Conservation (phyloP, 179 eudicot species). For the Beta corolliflora region DNA sequence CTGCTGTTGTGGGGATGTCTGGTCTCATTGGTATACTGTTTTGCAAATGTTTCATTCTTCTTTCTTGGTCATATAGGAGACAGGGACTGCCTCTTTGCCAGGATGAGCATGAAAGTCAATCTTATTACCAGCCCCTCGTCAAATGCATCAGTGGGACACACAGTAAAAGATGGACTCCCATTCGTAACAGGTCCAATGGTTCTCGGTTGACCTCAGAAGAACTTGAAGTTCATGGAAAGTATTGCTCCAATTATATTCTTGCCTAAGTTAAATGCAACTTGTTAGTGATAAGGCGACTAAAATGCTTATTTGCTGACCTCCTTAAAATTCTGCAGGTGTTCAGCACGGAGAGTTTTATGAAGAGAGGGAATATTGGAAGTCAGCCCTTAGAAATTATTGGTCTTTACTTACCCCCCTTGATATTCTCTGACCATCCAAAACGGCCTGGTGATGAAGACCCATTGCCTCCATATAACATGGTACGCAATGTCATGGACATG, state of each 20-base stretch:
- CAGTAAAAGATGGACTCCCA: constrained; percentile 81
- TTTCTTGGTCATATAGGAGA: constrained; percentile 37
- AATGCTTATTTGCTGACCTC: constrained; percentile 20
- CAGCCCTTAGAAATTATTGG: constrained; percentile 81
- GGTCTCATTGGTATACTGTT: background rate
- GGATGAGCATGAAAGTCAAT: constrained; percentile 62
- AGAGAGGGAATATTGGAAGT: constrained; percentile 63
- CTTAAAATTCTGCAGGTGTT: constrained; percentile 52
- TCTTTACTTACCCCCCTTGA: constrained; percentile 94
- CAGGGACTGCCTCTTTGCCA: constrained; percentile 66
- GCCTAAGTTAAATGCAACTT: constrained; percentile 10
- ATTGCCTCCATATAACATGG: constrained; percentile 96
- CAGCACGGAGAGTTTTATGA: constrained; percentile 66
- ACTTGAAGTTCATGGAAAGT: constrained; percentile 91
- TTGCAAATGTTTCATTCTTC: constrained; percentile 6
- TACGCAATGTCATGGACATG: constrained; percentile 98
- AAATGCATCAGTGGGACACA: constrained; percentile 76
- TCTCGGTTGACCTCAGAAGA: constrained; percentile 54
- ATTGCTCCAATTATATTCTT: constrained; percentile 31
- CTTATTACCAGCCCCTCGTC: constrained; percentile 78
- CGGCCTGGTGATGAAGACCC: constrained; percentile 99
- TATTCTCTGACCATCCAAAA: constrained; percentile 98
- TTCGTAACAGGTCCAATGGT: constrained; percentile 74
- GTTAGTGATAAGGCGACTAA: background rate
- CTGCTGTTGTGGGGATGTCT: background rate